Evolutionary conservation across 345 rosid species (phyloP).

Genomic region (Geranium brycei): DNA sequence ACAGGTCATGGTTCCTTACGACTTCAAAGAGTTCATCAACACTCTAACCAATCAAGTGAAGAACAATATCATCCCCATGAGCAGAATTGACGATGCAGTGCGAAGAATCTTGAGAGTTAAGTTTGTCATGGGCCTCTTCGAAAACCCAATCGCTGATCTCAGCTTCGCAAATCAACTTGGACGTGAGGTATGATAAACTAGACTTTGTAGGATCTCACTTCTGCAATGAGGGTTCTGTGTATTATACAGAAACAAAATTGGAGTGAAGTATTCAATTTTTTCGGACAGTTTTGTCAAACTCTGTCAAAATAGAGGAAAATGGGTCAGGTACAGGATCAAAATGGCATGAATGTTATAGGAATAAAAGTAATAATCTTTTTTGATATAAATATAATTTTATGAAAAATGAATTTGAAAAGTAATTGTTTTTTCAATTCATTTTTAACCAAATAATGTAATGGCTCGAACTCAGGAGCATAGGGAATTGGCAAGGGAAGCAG

Average conservation of each 20-base stretch:
- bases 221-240: no score
- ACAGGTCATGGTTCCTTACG: conserved; percentile 81
- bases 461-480: conserved; percentile 49
- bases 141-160: conserved; percentile 73
- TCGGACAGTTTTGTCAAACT: no score
- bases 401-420: neutral
- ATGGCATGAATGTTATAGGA: no score
- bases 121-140: conserved; percentile 84
- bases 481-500: conserved; percentile 93
- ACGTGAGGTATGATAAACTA: conserved; percentile 39
- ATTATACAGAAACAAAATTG: no score
- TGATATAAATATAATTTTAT: no score
- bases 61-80: conserved; percentile 43
- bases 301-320: no score
- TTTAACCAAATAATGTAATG: no score
- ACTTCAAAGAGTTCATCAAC: conserved; percentile 56
- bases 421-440: no score
- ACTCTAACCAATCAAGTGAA: conserved; percentile 56
- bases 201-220: no score
- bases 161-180: conserved; percentile 68
- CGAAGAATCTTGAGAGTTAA: conserved; percentile 65
- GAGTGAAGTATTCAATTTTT: no score
- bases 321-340: no score
- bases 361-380: no score
- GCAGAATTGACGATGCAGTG: conserved; percentile 88